Base-by-base conservation (phyloP, 768 basidiomycete species). In the Botryobasidium botryosum region DNA sequence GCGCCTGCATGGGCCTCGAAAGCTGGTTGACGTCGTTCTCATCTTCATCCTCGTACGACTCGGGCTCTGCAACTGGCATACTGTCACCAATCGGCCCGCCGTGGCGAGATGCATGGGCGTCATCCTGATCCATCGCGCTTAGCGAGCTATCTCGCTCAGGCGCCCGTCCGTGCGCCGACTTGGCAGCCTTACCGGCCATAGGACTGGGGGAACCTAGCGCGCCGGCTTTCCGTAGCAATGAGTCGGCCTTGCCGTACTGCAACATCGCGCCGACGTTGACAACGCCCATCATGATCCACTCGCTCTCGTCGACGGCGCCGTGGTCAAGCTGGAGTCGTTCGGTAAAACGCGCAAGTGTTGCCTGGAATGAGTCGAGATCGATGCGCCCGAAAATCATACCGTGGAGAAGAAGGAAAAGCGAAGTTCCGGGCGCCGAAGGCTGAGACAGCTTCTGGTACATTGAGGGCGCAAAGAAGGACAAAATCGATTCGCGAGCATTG, bases 381-480 rank as follows among this genome's bases (percentile, higher is more conserved):
- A 94, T 87, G 51, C 83, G 79, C 12, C 94, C 97, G 63, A 96
- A 96, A 1, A 99, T 69, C 88, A 96, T 91, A 23, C 94, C 91
- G 48, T 97, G 94, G 1, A 99, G 66, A 8, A 87, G 73, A 26
- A 97, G 74, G 52, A 97, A 99, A 0, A 94, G 69, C 21, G 90
- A 87, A 1, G 79, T 61, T 10, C 61, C 60, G 12, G 53, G 51
- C 2, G 63, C 59, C 21, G 49, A 45, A 35, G 49, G 49, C 15
- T 21, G 12, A 10, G 40, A 24, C 13, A 42, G 28, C 24, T 8
- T 12, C 18, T 41, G 49, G 12, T 49, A 40, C 0, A 79, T 68
- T 2, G 74, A 62, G 3, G 68, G 67, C 5, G 87, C 82, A 79
- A 91, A 97, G n/a, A 96, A 63, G 0, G 79, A 77, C 3, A 92